Evolutionary conservation across 2,329 filamentous ascomycete species (phyloP).

Genomic region (Cercospora zeina): DNA sequence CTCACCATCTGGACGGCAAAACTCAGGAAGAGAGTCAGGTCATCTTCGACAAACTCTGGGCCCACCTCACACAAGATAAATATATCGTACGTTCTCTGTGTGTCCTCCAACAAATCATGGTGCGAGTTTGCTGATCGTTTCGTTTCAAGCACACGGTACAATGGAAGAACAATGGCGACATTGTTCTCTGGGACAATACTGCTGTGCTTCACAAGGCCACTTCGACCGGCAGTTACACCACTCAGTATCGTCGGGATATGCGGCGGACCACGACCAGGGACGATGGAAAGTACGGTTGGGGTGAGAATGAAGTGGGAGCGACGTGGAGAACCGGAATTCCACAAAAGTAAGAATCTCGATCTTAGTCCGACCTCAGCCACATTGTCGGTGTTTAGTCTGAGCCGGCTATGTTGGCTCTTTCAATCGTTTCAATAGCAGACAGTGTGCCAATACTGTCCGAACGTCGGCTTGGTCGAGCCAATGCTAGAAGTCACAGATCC

Average conservation of each 20-base stretch:
- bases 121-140: neutral
- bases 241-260: slow-evolving; percentile 50
- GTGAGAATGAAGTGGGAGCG: slow-evolving; percentile 43
- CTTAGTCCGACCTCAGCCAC: neutral
- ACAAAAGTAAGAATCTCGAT: neutral
- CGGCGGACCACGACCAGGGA: slow-evolving; percentile 59
- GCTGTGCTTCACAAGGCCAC: slow-evolving; percentile 57
- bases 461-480: neutral
- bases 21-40: slow-evolving; percentile 40
- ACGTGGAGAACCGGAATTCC: slow-evolving; percentile 25
- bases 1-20: slow-evolving; percentile 55
- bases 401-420: neutral
- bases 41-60: slow-evolving; percentile 47
- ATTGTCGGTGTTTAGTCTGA: neutral
- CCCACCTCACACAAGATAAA: slow-evolving; percentile 52
- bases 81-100: slow-evolving; percentile 53
- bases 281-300: slow-evolving; percentile 46
- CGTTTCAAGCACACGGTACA: neutral
- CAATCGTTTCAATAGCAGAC: neutral
- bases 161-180: slow-evolving; percentile 54
- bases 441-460: neutral
- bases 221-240: slow-evolving; percentile 44
- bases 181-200: slow-evolving; percentile 62
- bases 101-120: neutral
- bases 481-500: neutral